Evolutionary conservation across 2,329 filamentous ascomycete species (phyloP).

Genomic region (Ascochyta clinopodiicola): DNA sequence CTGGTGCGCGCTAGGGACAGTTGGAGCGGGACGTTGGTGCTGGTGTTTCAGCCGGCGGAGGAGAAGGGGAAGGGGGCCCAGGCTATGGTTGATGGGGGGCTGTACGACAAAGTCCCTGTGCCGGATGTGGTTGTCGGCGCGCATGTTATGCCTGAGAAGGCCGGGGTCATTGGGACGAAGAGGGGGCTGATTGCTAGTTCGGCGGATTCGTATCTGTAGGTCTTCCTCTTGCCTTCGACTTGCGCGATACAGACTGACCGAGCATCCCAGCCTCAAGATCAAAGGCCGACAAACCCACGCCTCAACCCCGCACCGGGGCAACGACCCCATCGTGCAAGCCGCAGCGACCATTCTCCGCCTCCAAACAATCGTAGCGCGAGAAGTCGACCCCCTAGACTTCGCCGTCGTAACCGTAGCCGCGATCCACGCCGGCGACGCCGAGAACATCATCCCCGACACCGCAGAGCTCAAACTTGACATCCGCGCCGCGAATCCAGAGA

Average conservation of each 20-base stretch:
- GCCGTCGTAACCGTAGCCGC: slow-evolving; percentile 66
- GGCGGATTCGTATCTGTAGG: slow-evolving; percentile 49
- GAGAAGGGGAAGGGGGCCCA: slow-evolving; percentile 68
- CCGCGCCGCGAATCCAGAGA: slow-evolving; percentile 55
- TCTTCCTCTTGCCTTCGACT: neutral
- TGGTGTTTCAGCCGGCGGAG: slow-evolving; percentile 72
- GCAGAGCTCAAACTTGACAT: slow-evolving; percentile 64
- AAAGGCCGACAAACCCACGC: slow-evolving; percentile 66
- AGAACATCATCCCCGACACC: slow-evolving; percentile 65
- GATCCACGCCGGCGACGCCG: slow-evolving; percentile 64
- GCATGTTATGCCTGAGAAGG: slow-evolving; percentile 60
- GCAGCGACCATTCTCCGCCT: slow-evolving; percentile 62
- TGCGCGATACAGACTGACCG: neutral
- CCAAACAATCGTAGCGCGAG: slow-evolving; percentile 65
- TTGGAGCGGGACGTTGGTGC: slow-evolving; percentile 69
- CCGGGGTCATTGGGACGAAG: slow-evolving; percentile 51
- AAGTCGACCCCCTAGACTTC: slow-evolving; percentile 60
- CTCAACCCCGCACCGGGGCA: slow-evolving; percentile 60
- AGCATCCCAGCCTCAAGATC: slow-evolving; percentile 58
- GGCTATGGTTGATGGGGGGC: slow-evolving; percentile 66
- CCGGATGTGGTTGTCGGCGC: slow-evolving; percentile 64
- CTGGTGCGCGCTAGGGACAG: slow-evolving; percentile 52
- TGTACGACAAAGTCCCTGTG: slow-evolving; percentile 62
- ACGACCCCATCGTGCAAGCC: slow-evolving; percentile 65
- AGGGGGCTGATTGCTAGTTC: slow-evolving; percentile 51